Base-by-base conservation (phyloP, 1,139 yeast genomes). In the Protomyces pachydermus region DNA sequence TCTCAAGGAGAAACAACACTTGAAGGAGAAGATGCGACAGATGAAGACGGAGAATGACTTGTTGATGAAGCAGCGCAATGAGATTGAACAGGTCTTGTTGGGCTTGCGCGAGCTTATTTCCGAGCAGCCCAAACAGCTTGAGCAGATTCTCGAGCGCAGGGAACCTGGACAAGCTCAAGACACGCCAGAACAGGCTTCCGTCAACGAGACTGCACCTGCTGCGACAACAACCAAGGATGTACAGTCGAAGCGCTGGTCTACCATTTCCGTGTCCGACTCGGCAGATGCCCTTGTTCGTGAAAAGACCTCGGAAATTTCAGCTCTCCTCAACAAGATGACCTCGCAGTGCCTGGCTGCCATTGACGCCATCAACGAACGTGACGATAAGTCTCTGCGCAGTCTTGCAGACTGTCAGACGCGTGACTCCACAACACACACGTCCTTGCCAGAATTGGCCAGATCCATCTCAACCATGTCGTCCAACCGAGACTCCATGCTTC, bases 231-330 rank as follows among this genome's bases (percentile, higher is more conserved):
- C 52, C 48, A 42, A 42, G 48, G 48, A 18, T 0, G 48, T 10
- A 6, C 32, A n/a, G 14, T 10, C 16, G 18, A 51, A 34, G 20
- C 54, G 37, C 10, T 51, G 54, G 48, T 42, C 48, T n/a, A 16
- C 12, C 23, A 16, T 42, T 23, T 51, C 62, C 10, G 46, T 54
- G 12, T 14, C 60, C 6, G 64, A 60, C 25, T 35, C 51, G 18
- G 60, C 58, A 16, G 64, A 60, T 20, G 51, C 60, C 1, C 23
- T 55, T 20, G 55, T 60, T 9, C 64, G 64, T n/a, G 64, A 60
- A 46, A 39, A 48, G 34, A 60, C 64, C 9, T 18, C 16, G 9
- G 60, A 60, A 20, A 54, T 60, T 25, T 46, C 60, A 14, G 32
- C 28, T 12, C 38, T 60, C 46, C 42, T 60, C 60, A 54, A 60